A percentile compares a stretch with the other conserved stretches of the same genome.
Evolutionary conservation across 129 eudicot genomes (phyloP).

Genomic region (Apium graveolens): DNA sequence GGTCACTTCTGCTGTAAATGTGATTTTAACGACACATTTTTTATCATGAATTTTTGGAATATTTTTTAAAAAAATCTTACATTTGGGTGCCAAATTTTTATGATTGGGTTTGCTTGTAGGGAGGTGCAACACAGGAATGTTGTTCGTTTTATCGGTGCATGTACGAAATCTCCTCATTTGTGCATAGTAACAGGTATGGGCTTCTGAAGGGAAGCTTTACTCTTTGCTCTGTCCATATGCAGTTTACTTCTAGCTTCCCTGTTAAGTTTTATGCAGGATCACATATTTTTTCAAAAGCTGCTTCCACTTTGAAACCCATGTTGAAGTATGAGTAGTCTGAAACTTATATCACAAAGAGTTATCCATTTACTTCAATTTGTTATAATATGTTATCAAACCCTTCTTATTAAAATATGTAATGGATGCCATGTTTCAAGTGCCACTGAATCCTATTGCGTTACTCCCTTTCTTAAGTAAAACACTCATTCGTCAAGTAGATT

Average conservation of each 20-base stretch:
- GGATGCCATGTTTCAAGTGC: not conserved
- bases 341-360: not conserved
- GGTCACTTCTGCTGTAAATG: not conserved
- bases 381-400: not conserved
- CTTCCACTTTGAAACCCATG: not conserved
- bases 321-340: not conserved
- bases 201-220: slow-evolving; percentile 5
- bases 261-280: not conserved
- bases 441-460: not conserved
- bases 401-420: too few relatives aligned
- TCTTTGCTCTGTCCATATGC: not conserved
- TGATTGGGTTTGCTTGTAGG: slow-evolving; percentile 30
- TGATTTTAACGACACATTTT: too few relatives aligned
- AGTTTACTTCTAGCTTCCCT: not conserved
- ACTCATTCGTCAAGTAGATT: not conserved
- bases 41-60: too few relatives aligned
- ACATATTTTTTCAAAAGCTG: not conserved
- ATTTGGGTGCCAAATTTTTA: not conserved
- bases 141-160: slow-evolving; percentile 82
- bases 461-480: not conserved
- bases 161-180: slow-evolving; percentile 64
- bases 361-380: not conserved
- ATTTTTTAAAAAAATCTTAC: too few relatives aligned
- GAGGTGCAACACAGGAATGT: slow-evolving; percentile 75
- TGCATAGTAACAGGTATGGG: slow-evolving; percentile 77